Evolutionary conservation across 139 green algal species (phyloP), one percentile per base, ranked within the genome.

Genomic region (Dunaliella primolecta): DNA sequence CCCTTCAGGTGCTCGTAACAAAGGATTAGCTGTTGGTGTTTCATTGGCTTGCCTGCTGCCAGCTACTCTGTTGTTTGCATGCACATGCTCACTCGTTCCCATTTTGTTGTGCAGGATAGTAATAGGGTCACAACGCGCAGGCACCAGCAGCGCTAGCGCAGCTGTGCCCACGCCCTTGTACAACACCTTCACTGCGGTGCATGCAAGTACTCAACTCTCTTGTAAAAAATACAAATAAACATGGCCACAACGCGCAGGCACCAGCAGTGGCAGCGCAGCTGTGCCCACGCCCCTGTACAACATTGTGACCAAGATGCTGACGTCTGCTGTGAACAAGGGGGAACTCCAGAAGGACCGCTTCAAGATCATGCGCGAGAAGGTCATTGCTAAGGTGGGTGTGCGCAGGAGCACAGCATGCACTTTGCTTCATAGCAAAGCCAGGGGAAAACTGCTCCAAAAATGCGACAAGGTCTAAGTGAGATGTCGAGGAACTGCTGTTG

Each of bases 351-450:
- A 36, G n/a, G n/a, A 32, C 30, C n/a, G 33, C 1, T 80, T 80
- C 75, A 36, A 36, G 2, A 36, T 38, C n/a, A 32, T 80, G 75
- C 75, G 75, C n/a, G n/a, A 80, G 7, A 80, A 80, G 7, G n/a
- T 80, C n/a, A 80, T 80, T 32, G 33, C 75, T 23, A 80, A 80
- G 75, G 75, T 80, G 71, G 20, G 71, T 32, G 27, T 72, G 56
- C 23, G 56, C 56, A 20, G 20, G 56, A 20, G 56, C 56, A 72
- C 56, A 72, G 56, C 23, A 23, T 72, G 56, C 56, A 72, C 56
- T 20, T 29, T 72, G 20, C 20, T 72, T 20, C 20, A 72, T 29
- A 72, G 56, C 20, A 29, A 29, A 29, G 56, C 20, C 56, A 20
- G 20, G 20, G 23, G 56, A 23, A 29, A 29, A 29, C 20, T 29